phyloP scores from a whole-genome alignment of 495 filamentous ascomycete species.

The Acidomyces sp. region DNA sequence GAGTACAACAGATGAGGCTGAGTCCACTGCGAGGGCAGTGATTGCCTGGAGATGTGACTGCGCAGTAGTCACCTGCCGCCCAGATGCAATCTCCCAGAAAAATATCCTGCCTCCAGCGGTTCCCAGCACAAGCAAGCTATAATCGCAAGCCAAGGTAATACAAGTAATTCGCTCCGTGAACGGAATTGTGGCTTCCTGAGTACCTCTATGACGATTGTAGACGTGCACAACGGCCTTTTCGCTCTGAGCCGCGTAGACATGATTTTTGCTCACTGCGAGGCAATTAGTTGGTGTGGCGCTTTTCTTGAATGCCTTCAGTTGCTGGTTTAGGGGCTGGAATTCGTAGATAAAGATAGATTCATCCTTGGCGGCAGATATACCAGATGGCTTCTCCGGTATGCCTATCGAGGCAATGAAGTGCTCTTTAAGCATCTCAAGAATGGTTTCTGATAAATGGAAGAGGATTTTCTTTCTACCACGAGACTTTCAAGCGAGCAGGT shows the following conservation, averaged over 20 bases:
- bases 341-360: slow-evolving; percentile 75
- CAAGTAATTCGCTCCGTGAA: slow-evolving; percentile 76
- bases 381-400: slow-evolving; percentile 48
- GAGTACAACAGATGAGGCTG: slow-evolving; percentile 63
- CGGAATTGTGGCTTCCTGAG: slow-evolving; percentile 72
- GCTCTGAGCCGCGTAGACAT: slow-evolving; percentile 80
- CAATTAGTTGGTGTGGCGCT: slow-evolving; percentile 67
- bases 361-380: slow-evolving; percentile 56
- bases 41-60: slow-evolving; percentile 78
- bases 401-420: slow-evolving; percentile 64
- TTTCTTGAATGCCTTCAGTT: slow-evolving; percentile 79
- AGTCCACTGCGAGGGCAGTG: slow-evolving; percentile 57
- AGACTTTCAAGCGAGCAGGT: too few species aligned
- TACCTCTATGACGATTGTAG: slow-evolving; percentile 68
- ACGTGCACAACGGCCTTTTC: slow-evolving; percentile 89
- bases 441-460: background rate
- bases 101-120: slow-evolving; percentile 75
- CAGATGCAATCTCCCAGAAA: slow-evolving; percentile 86
- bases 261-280: slow-evolving; percentile 65
- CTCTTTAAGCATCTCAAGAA: slow-evolving; percentile 59
- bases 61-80: slow-evolving; percentile 75
- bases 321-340: slow-evolving; percentile 55
- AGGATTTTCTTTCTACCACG: background rate
- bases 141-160: slow-evolving; percentile 44
- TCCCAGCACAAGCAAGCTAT: slow-evolving; percentile 63